A percentile compares a stretch with the other conserved stretches of the same genome.
Conservation (phyloP, 768 basidiomycete species). For the Lentinus tigrinus region DNA sequence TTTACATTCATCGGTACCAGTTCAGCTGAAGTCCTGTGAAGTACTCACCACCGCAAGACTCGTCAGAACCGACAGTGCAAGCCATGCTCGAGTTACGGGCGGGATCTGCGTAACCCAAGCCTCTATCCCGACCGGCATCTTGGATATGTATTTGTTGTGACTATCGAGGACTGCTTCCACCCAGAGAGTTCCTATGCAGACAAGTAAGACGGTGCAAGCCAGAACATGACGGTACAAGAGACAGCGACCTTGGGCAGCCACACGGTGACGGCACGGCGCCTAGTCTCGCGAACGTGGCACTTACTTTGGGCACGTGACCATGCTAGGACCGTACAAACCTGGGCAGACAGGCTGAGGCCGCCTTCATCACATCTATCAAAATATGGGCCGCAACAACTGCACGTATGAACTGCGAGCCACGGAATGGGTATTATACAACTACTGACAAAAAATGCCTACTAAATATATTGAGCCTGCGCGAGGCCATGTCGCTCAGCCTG, state of each 20-base stretch:
- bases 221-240: conserved; percentile 4
- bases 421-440: no score
- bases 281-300: conserved; percentile 16
- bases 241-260: neutral
- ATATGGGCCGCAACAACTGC: no score
- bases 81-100: conserved; percentile 87
- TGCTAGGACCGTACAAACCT: no score
- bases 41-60: conserved; percentile 83
- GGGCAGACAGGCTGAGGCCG: no score
- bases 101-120: conserved; percentile 92
- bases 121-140: conserved; percentile 83
- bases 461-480: no score
- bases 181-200: neutral
- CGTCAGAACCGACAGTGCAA: conserved; percentile 71
- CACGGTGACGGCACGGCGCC: neutral
- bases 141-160: neutral
- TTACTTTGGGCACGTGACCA: conserved; percentile 10
- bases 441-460: no score
- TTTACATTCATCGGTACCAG: neutral
- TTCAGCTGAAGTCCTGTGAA: neutral
- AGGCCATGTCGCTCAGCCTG: no score
- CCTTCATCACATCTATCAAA: no score
- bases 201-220: neutral
- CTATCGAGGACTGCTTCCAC: neutral
- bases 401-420: no score